phyloP scores from a whole-genome alignment of 805 yeast genomes.

The Priceomyces carsonii region DNA sequence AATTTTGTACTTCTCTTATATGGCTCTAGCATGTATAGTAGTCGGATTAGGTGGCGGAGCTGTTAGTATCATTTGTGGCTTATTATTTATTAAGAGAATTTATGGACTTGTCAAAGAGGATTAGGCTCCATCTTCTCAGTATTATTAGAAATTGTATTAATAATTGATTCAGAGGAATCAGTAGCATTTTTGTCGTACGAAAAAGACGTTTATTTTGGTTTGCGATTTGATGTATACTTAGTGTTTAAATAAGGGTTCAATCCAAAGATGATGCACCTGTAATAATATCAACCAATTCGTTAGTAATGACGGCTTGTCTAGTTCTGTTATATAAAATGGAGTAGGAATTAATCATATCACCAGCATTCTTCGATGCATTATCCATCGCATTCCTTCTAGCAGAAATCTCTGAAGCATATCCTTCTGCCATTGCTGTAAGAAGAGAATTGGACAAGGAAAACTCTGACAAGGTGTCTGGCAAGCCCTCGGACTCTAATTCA shows the following conservation, averaged over 20 bases:
- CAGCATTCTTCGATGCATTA: constrained; percentile 99
- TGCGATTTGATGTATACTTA: constrained; percentile 3
- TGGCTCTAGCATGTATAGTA: constrained; percentile 60
- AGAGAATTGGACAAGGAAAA: constrained; percentile 88
- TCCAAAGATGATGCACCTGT: constrained; percentile 99
- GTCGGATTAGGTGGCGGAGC: constrained; percentile 77
- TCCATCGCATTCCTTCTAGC: constrained; percentile 99
- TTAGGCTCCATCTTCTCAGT: constrained; percentile 20
- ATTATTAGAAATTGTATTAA: too few species aligned
- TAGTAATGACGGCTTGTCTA: constrained; percentile 98
- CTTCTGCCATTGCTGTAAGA: constrained; percentile 92
- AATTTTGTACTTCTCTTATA: constrained; percentile 70
- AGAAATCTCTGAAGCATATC: constrained; percentile 95
- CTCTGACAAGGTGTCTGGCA: constrained; percentile 76
- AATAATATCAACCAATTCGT: constrained; percentile 98
- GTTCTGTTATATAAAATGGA: constrained; percentile 98
- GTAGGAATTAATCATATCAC: constrained; percentile 96
- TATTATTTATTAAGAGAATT: constrained; percentile 61
- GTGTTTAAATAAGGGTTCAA: constrained; percentile 35
- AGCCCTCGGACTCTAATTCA: constrained; percentile 67
- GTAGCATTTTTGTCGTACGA: too few species aligned
- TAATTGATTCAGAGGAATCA: too few species aligned
- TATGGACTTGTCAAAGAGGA: constrained; percentile 61
- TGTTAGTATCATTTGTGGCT: constrained; percentile 67
- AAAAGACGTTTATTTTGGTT: constrained; percentile 6